Conservation (phyloP, 2,329 filamentous ascomycete species). For the Fusarium paranaense region DNA sequence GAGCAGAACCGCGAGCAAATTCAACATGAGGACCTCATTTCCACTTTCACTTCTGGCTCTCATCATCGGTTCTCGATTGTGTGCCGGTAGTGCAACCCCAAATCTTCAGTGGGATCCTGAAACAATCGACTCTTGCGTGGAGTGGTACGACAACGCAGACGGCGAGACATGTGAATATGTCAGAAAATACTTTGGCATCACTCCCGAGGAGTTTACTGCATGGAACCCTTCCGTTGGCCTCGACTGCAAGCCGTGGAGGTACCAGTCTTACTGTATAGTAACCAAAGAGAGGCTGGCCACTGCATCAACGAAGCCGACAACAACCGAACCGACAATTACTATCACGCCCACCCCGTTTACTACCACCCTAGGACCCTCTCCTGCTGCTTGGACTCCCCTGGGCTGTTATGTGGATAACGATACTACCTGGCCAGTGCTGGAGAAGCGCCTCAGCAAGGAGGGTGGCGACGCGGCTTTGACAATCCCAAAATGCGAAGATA, state of each 20-base stretch:
- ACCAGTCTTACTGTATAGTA: background rate
- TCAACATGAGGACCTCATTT: background rate
- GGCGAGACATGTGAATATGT: background rate
- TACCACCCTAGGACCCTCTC: background rate
- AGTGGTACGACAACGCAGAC: background rate
- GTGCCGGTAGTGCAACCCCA: background rate
- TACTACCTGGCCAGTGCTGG: background rate
- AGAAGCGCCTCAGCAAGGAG: background rate
- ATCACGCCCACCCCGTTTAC: background rate
- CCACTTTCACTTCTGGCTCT: background rate
- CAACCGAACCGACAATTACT: background rate
- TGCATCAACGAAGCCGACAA: background rate
- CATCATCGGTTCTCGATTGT: accelerated
- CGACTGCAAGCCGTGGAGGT: background rate
- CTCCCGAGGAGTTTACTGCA: background rate
- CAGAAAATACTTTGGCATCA: background rate
- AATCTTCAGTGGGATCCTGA: background rate
- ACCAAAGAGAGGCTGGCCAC: background rate
- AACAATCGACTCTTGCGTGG: background rate
- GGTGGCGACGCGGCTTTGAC: background rate
- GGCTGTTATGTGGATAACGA: background rate
- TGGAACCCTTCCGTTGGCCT: background rate
- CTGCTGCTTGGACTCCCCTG: background rate
- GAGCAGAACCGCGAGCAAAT: background rate
- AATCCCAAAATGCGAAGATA: background rate